A percentile compares a stretch with the other conserved stretches of the same genome.
Conservation (phyloP, 169 alveolate species). For the Haemoproteus tartakovskyi region DNA sequence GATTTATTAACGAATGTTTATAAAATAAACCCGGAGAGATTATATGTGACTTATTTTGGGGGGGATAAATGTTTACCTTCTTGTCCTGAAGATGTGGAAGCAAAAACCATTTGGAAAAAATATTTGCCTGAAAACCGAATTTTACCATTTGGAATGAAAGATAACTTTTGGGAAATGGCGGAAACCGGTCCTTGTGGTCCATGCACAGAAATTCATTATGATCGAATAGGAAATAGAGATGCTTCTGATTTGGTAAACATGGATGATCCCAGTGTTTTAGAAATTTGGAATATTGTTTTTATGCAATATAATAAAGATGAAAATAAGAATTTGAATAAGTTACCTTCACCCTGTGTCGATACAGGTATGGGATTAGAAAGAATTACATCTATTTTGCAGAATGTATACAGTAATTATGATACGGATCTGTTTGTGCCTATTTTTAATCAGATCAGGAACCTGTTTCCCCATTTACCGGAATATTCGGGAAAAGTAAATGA, state of each 20-base stretch:
- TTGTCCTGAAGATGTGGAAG: conserved; percentile 86
- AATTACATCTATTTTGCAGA: conserved; percentile 84
- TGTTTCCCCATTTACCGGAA: conserved; percentile 75
- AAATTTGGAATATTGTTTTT: conserved; percentile 93
- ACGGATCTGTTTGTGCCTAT: conserved; percentile 88
- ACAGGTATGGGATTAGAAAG: conserved; percentile 96
- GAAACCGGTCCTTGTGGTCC: conserved; percentile 98
- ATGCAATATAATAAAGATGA: conserved; percentile 91
- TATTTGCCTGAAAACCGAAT: conserved; percentile 80
- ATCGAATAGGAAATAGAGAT: conserved; percentile 88
- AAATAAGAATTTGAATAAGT: conserved; percentile 82
- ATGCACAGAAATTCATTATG: conserved; percentile 94
- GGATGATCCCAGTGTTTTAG: conserved; percentile 93
- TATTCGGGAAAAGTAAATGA: conserved; percentile 86
- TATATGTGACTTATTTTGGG: conserved; percentile 92
- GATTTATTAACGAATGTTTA: conserved; percentile 87
- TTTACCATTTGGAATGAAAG: conserved; percentile 88
- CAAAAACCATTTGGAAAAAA: conserved; percentile 86
- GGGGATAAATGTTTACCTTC: conserved; percentile 89
- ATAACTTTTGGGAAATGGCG: conserved; percentile 97
- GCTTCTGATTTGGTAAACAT: conserved; percentile 87
- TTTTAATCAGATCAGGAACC: conserved; percentile 79
- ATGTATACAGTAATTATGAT: conserved; percentile 88
- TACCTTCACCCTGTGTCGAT: conserved; percentile 92
- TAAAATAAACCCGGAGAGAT: conserved; percentile 78